phyloP scores from a whole-genome alignment of 169 alveolate species.

The Eimeria sp. region DNA sequence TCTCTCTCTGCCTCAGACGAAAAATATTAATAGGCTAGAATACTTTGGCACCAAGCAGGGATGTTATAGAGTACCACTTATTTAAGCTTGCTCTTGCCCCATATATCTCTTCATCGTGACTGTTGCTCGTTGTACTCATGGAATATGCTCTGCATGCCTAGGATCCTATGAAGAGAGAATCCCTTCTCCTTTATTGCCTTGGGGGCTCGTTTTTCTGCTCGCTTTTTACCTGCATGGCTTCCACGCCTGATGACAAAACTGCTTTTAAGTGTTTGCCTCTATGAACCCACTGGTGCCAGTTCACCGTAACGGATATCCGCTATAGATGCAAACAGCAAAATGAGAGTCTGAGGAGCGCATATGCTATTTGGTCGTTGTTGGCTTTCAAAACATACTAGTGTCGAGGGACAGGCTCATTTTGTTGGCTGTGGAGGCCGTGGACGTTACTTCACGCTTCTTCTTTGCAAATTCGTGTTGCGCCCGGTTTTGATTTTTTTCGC shows the following conservation, averaged over 20 bases:
- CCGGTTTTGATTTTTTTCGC: not conserved
- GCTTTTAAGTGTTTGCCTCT: not conserved
- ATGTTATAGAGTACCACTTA: too few relatives aligned
- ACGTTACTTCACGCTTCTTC: not conserved
- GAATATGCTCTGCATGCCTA: not conserved
- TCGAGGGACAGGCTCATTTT: not conserved
- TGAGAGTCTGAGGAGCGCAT: not conserved
- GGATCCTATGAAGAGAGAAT: not conserved
- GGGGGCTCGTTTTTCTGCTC: not conserved
- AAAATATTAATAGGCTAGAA: too few relatives aligned
- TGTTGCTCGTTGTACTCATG: too few relatives aligned
- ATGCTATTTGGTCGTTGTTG: not conserved
- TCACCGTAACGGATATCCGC: not conserved
- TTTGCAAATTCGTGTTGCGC: not conserved
- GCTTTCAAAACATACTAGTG: not conserved
- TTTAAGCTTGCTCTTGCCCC: not conserved
- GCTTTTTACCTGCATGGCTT: too few relatives aligned
- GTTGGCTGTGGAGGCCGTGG: not conserved
- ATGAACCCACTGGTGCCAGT: not conserved
- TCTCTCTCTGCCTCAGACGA: not conserved
- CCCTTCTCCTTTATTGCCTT: not conserved
- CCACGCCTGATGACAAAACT: not conserved
- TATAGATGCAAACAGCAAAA: not conserved
- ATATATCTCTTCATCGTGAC: not conserved
- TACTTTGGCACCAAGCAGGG: not conserved